Conservation (phyloP, 2,329 filamentous ascomycete species). For the Ophiostoma sp. region DNA sequence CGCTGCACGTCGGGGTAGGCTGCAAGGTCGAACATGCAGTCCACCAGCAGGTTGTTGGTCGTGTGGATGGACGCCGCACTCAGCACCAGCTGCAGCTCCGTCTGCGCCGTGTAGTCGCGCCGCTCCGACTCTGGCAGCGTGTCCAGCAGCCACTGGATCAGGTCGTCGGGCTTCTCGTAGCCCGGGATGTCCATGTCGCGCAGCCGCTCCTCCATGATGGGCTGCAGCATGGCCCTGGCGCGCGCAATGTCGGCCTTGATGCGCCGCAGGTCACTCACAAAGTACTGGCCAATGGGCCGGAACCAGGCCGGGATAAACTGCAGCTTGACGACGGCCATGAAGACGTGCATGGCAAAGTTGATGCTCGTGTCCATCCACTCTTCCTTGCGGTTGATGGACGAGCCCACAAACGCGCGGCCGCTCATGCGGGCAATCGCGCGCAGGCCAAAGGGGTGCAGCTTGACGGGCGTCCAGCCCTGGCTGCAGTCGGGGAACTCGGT, state of each 20-base stretch:
- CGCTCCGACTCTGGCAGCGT: slow-evolving; percentile 38
- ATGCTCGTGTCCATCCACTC: slow-evolving; percentile 51
- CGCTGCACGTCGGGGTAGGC: slow-evolving; percentile 45
- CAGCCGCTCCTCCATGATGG: slow-evolving; percentile 44
- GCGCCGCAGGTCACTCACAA: slow-evolving; percentile 44
- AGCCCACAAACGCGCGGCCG: slow-evolving; percentile 50
- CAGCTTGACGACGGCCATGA: slow-evolving; percentile 46
- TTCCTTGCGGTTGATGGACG: slow-evolving; percentile 46
- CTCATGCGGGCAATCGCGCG: slow-evolving; percentile 50
- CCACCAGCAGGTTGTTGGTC: slow-evolving; percentile 42
- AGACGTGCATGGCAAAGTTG: slow-evolving; percentile 47
- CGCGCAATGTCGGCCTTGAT: slow-evolving; percentile 41
- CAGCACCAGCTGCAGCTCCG: slow-evolving; percentile 42
- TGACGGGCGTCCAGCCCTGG: slow-evolving; percentile 50
- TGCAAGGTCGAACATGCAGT: slow-evolving; percentile 48
- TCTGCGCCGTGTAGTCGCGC: slow-evolving; percentile 37
- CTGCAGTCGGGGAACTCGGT: slow-evolving; percentile 47
- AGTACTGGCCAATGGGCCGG: slow-evolving; percentile 43
- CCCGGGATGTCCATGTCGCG: slow-evolving; percentile 37
- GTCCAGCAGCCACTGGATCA: slow-evolving; percentile 44
- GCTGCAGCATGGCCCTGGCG: slow-evolving; percentile 42
- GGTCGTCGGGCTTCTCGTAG: slow-evolving; percentile 39
- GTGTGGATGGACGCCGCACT: slow-evolving; percentile 44
- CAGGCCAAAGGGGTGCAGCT: slow-evolving; percentile 49
- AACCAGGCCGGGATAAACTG: slow-evolving; percentile 49